These are phyloP conservation scores for Parachlorella kessleri DNA, from an alignment of 139 green algal genomes.

Conservation along the genomic window DNA sequence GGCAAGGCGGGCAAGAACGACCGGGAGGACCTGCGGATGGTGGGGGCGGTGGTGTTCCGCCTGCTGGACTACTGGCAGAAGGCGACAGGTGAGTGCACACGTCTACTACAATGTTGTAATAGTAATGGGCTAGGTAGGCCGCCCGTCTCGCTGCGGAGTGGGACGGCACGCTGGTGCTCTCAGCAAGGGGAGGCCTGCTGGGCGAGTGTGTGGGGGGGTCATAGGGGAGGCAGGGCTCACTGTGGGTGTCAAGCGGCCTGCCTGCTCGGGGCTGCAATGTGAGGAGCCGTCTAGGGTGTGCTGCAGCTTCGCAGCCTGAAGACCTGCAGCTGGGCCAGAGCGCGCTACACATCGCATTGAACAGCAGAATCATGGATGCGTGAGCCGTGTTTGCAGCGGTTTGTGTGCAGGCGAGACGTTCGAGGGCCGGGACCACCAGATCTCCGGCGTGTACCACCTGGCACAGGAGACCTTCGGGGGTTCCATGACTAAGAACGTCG, in stretches of 20 bases:
- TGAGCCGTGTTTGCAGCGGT: too few species aligned
- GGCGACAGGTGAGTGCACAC: not conserved
- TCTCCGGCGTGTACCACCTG: not conserved
- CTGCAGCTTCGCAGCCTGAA: not conserved
- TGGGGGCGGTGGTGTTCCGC: not conserved
- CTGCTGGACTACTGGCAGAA: not conserved
- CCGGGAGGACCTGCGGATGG: not conserved
- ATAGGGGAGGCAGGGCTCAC: not conserved
- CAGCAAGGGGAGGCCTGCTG: too few species aligned
- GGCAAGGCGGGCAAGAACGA: not conserved
- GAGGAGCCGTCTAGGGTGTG: not conserved
- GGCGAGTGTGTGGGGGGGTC: not conserved
- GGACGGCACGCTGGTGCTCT: not conserved
- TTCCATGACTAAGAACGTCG: not conserved
- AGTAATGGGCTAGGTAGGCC: too few species aligned
- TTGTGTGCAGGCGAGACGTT: not conserved
- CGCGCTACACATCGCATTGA: not conserved
- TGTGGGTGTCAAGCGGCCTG: not conserved
- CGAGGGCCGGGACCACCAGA: constrained; percentile 6
- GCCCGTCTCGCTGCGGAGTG: too few species aligned
- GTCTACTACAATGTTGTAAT: too few species aligned
- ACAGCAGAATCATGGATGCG: not conserved
- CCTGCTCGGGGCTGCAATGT: not conserved
- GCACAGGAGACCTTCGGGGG: not conserved
- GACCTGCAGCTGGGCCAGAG: not conserved